Evolutionary conservation across 495 filamentous ascomycete species (phyloP).

Genomic region (Aspergillus leporis): DNA sequence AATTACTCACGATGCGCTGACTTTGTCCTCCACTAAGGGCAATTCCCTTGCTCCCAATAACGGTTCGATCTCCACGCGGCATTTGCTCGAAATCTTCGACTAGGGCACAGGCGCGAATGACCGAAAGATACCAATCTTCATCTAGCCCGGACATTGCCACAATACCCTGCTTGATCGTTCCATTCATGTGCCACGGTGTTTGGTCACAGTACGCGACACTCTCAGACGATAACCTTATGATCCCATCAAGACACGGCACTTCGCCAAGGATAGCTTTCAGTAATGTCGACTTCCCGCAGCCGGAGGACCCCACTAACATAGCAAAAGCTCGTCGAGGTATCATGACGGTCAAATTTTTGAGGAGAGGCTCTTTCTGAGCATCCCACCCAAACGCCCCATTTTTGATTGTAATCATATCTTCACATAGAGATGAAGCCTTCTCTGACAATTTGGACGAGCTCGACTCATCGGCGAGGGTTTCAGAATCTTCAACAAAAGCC

Average conservation of each 20-base stretch:
- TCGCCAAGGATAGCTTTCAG: slow-evolving; percentile 61
- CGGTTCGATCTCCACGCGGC: slow-evolving; percentile 56
- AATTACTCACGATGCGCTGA: slow-evolving; percentile 54
- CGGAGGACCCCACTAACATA: slow-evolving; percentile 60
- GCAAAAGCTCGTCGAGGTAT: slow-evolving; percentile 45
- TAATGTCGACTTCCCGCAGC: slow-evolving; percentile 61
- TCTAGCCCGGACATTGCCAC: slow-evolving; percentile 52
- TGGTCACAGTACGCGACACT: slow-evolving; percentile 55
- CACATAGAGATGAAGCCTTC: slow-evolving; percentile 17
- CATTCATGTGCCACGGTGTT: slow-evolving; percentile 58
- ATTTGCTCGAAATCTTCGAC: slow-evolving; percentile 55
- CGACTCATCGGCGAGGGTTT: slow-evolving; percentile 24
- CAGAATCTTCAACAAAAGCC: slow-evolving; percentile 21
- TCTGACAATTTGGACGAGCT: slow-evolving; percentile 30
- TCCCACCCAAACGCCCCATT: slow-evolving; percentile 56
- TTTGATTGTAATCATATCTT: slow-evolving; percentile 38
- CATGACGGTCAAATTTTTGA: slow-evolving; percentile 42
- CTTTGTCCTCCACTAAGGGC: slow-evolving; percentile 67
- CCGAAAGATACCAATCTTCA: slow-evolving; percentile 58
- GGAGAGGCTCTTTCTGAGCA: slow-evolving; percentile 38
- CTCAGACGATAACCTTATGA: slow-evolving; percentile 33
- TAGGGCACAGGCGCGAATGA: slow-evolving; percentile 66
- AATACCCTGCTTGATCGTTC: slow-evolving; percentile 59
- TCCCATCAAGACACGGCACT: slow-evolving; percentile 44
- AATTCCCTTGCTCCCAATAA: slow-evolving; percentile 64